Base-by-base conservation (phyloP, 2,329 filamentous ascomycete species). In the Keithomyces neogunnii region DNA sequence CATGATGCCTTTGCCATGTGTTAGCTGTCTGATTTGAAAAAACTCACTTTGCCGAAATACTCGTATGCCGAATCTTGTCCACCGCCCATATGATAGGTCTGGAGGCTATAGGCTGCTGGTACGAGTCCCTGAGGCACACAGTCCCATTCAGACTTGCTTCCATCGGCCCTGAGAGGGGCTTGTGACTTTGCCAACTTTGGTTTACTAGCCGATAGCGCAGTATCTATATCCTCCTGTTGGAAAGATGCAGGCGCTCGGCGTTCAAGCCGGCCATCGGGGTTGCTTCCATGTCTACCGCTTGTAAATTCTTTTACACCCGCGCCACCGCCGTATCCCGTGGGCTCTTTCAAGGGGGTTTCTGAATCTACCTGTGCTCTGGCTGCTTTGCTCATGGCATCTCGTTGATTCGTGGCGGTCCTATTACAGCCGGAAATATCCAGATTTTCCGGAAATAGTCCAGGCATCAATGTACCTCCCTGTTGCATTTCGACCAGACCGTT, bases 401-500 rank as follows among this genome's bases (percentile, higher is more conserved):
- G 51, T 26, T 62, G 42, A 4, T 59, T 59, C 9, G 66, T 65
- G 1, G 73, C 74, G 1, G 78, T 77, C 52, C 70, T 74, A 60
- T 88, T 85, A 66, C 90, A 95, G 4, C 90, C 90, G 30, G 85
- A 87, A 8, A 86, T 84, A 68, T 96, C 89, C 10, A 96, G 69
- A 39, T 73, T 73, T 56, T 88, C 78, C 0, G 91, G 89, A 73
- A 92, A 96, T 60, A 96, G 78, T 2, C 91, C 90, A 2, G 86
- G 82, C 6, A 96, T 71, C 3, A 76, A 75, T 1, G 86, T 91
- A 4, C 75, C 78, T 3, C 73, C 71, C 59, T 83, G 80, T 69
- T 96, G 89, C 69, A 85, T 82, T 48, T 85, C 79, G 55, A 90
- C 80, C 30, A 96, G 76, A 6, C 84, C 85, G 62, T 95, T 76